Evolutionary conservation across 192 early-diverging fungal species (phyloP), one percentile per base, ranked within the genome.

Genomic region (Entomortierella chlamydospora): DNA sequence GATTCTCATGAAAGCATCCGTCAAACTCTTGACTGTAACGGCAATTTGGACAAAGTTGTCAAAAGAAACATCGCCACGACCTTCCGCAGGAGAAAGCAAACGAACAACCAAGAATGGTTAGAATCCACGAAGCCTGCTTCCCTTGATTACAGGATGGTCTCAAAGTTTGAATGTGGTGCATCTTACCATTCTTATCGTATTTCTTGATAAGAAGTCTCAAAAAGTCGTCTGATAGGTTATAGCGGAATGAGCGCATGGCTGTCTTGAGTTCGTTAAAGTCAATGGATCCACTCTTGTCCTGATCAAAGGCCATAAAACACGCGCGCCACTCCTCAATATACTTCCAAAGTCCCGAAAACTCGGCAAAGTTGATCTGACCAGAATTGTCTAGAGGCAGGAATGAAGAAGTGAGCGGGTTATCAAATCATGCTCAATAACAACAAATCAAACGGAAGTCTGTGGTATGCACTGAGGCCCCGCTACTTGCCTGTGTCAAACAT

Each of bases 241-340:
- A 95, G 20, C 93, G 91, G 82, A 95, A 95, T 2, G 89, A 85
- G 20, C 64, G 82, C 72, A 95, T 82, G 0, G 94, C 94, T 20
- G 87, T 86, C 61, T 60, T 72, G 81, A 95, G 83, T 80, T 95
- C 93, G 18, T 69, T 74, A 57, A 85, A 87, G 62, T 94, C 91
- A 64, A 95, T 93, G 51, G 86, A 90, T 34, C 93, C 93, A 34
- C 89, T 91, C 65, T 85, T 85, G 74, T 95, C 93, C 23, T 81
- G 71, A 69, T 95, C 94, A 70, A 93, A 95, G 9, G 87, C 85
- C 71, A 83, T 83, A 83, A 94, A 95, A 76, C 93, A 94, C 17
- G 84, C 64, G 71, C 91, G 91, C 94, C 94, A 95, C n/a, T 94
- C 92, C 54, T 93, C 90, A 70, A 94, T 95, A 67, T 93, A 95